These are phyloP conservation scores for Cucurbita ficifolia DNA, from an alignment of 306 rosid genomes.

Conservation along the genomic window DNA sequence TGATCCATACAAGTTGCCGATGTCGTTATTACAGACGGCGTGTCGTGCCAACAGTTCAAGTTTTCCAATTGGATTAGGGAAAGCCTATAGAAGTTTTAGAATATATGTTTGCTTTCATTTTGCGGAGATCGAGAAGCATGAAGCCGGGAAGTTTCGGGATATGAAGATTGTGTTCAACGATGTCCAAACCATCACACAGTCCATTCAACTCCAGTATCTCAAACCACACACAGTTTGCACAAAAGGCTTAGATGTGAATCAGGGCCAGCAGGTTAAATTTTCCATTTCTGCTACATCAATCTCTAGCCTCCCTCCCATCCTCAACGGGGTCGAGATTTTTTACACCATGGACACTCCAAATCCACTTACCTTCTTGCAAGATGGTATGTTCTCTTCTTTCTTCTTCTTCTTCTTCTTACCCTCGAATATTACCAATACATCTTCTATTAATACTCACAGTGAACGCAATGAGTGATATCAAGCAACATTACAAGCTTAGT, in stretches of 20 bases:
- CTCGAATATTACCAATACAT: no score
- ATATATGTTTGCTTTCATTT: neutral
- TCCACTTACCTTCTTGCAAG: neutral
- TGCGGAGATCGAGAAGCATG: neutral
- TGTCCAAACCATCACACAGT: neutral
- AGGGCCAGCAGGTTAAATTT: no score
- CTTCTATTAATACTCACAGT: neutral
- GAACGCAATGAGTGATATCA: neutral
- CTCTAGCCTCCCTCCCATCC: neutral
- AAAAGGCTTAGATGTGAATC: neutral
- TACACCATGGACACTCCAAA: neutral
- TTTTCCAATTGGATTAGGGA: neutral
- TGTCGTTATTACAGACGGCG: neutral
- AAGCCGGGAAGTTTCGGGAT: neutral
- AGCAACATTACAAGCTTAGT: neutral
- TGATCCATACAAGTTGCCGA: no score
- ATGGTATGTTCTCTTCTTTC: neutral
- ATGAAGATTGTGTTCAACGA: neutral
- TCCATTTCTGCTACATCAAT: neutral
- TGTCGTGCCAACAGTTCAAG: neutral
- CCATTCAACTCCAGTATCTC: neutral
- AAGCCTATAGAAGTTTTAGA: no score
- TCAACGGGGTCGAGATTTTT: neutral
- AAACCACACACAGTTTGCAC: neutral
- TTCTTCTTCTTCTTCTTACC: no score